A percentile compares a stretch with the other conserved stretches of the same genome.
Evolutionary conservation across 1,139 yeast genomes (phyloP).

Genomic region (Sugiyamaella paludigena): DNA sequence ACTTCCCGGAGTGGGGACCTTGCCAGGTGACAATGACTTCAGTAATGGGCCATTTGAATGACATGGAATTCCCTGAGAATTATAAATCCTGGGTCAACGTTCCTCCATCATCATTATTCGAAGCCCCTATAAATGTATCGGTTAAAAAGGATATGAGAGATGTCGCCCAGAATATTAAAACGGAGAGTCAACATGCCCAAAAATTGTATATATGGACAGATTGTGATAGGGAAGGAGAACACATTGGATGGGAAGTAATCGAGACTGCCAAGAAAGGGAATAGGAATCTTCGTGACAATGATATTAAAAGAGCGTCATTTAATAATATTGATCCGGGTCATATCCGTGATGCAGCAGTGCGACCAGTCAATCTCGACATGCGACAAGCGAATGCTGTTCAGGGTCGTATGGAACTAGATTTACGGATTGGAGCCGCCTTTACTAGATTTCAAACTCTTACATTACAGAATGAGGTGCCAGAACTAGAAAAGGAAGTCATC

Average conservation of each 20-base stretch:
- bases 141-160: slow-evolving; percentile 43
- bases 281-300: slow-evolving; percentile 44
- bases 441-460: slow-evolving; percentile 69
- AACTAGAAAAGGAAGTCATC: slow-evolving; percentile 37
- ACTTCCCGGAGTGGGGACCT: slow-evolving; percentile 57
- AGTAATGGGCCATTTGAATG: slow-evolving; percentile 80
- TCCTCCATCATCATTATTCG: slow-evolving; percentile 62
- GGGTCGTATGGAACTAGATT: slow-evolving; percentile 82
- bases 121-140: slow-evolving; percentile 57
- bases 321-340: slow-evolving; percentile 83
- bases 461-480: slow-evolving; percentile 38
- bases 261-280: slow-evolving; percentile 65
- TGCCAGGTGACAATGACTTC: slow-evolving; percentile 90
- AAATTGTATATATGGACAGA: slow-evolving; percentile 95
- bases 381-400: slow-evolving; percentile 78
- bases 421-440: slow-evolving; percentile 85
- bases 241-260: slow-evolving; percentile 83
- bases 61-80: slow-evolving; percentile 62
- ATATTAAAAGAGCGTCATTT: slow-evolving; percentile 71
- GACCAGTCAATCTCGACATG: slow-evolving; percentile 63
- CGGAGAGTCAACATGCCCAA: slow-evolving; percentile 60
- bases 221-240: slow-evolving; percentile 98
- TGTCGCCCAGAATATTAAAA: slow-evolving; percentile 66
- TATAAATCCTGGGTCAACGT: slow-evolving; percentile 63
- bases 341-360: slow-evolving; percentile 67